Evolutionary conservation across 805 yeast species (phyloP).

Genomic region (Pichia paraexigua): DNA sequence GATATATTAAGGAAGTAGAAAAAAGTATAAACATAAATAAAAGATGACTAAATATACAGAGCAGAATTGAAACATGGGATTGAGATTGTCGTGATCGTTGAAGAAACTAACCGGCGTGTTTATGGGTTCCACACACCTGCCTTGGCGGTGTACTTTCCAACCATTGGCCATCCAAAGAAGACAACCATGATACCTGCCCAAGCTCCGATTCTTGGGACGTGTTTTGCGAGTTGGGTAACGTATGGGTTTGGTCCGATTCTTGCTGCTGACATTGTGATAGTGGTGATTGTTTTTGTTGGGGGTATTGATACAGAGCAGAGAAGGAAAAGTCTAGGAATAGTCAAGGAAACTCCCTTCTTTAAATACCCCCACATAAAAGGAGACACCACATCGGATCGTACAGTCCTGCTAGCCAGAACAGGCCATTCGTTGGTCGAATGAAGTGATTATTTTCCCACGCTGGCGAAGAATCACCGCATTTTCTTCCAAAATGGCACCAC

Average conservation of each 20-base stretch:
- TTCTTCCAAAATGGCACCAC: no score
- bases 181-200: slow-evolving; percentile 23
- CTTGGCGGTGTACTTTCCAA: slow-evolving; percentile 15
- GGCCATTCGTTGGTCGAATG: neutral
- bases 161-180: slow-evolving; percentile 28
- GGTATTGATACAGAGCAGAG: neutral
- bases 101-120: neutral
- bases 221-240: slow-evolving; percentile 18
- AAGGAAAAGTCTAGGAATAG: no score
- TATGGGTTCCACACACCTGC: slow-evolving; percentile 24
- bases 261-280: slow-evolving; percentile 14
- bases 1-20: no score
- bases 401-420: neutral
- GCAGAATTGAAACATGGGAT: neutral
- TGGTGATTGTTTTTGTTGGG: neutral
- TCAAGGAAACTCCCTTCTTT: neutral
- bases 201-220: slow-evolving; percentile 19
- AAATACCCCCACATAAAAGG: neutral
- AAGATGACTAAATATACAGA: neutral
- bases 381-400: no score
- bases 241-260: slow-evolving; percentile 30
- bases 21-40: no score
- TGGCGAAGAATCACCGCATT: no score
- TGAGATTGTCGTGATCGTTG: no score
- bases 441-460: neutral